phyloP scores from a whole-genome alignment of 108 stramenopile genomes.

The Pseudonitzschia multiseries region DNA sequence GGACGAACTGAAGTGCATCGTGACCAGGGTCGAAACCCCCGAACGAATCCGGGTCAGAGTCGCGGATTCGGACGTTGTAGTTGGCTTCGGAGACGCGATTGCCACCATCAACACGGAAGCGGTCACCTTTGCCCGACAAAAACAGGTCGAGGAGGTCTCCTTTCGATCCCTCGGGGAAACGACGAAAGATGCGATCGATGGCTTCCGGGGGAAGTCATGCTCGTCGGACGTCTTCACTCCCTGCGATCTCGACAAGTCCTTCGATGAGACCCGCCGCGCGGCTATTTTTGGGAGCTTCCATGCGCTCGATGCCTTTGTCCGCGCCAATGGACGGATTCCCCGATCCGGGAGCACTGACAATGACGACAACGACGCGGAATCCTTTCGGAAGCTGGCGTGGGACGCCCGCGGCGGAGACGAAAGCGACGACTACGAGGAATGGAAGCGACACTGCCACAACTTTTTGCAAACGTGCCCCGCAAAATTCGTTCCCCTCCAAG shows the following conservation, averaged over 20 bases:
- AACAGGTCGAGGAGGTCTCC: slow-evolving; percentile 49
- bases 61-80: background rate
- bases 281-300: slow-evolving; percentile 66
- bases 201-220: too few relatives aligned
- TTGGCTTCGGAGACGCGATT: slow-evolving; percentile 6
- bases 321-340: slow-evolving; percentile 45
- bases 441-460: slow-evolving; percentile 24
- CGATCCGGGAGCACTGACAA: too few relatives aligned
- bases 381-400: slow-evolving; percentile 10
- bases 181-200: background rate
- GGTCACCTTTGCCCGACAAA: slow-evolving; percentile 61
- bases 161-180: slow-evolving; percentile 48
- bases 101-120: slow-evolving; percentile 33
- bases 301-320: slow-evolving; percentile 59
- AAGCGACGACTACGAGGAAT: slow-evolving; percentile 1
- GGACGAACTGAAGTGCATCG: slow-evolving; percentile 35
- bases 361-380: slow-evolving; percentile 28
- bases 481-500: slow-evolving; percentile 81
- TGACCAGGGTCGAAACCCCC: slow-evolving; percentile 63
- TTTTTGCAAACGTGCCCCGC: slow-evolving; percentile 61
- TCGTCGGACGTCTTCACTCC: slow-evolving; percentile 66
- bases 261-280: slow-evolving; percentile 57
- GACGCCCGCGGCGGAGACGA: background rate
- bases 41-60: slow-evolving; percentile 41
- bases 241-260: slow-evolving; percentile 88